Evolutionary conservation across 148 eudicot species (phyloP).

Genomic region (Silene latifolia): DNA sequence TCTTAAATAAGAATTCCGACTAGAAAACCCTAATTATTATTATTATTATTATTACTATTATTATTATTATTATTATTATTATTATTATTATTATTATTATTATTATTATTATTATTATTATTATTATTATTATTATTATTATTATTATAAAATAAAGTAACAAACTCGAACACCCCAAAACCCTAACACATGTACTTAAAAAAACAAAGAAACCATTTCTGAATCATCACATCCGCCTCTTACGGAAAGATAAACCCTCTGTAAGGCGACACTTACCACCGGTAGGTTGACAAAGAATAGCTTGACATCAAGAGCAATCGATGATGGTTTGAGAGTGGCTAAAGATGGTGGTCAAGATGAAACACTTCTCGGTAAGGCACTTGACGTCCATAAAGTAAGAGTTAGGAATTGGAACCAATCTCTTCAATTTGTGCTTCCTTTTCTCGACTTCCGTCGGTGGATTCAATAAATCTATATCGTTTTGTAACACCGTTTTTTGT

Average conservation of each 20-base stretch:
- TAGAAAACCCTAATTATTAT: too few relatives aligned
- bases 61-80: too few relatives aligned
- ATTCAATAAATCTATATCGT: conserved; percentile 28
- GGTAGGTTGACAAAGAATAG: conserved; percentile 23
- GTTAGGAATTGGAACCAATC: conserved; percentile 21
- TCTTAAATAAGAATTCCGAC: too few relatives aligned
- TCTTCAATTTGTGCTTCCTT: conserved; percentile 25
- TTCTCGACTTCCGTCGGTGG: conserved; percentile 24
- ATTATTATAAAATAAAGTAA: too few relatives aligned
- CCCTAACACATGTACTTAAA: too few relatives aligned
- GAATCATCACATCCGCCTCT: conserved; percentile 1
- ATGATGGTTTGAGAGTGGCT: conserved; percentile 29
- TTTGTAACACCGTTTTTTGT: conserved; percentile 27
- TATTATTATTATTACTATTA: too few relatives aligned
- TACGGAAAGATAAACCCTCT: conserved; percentile 19
- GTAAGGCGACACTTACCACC: conserved; percentile 23
- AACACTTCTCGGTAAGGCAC: not conserved
- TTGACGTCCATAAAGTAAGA: conserved; percentile 25
- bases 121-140: too few relatives aligned
- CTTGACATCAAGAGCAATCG: conserved; percentile 18
- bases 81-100: too few relatives aligned
- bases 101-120: too few relatives aligned
- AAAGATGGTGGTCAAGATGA: conserved; percentile 11
- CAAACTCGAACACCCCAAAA: not conserved
- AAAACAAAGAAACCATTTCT: not conserved